A percentile compares a stretch with the other conserved stretches of the same genome.
phyloP scores from a whole-genome alignment of 768 basidiomycete species.

The Boletus vinaceobasis region DNA sequence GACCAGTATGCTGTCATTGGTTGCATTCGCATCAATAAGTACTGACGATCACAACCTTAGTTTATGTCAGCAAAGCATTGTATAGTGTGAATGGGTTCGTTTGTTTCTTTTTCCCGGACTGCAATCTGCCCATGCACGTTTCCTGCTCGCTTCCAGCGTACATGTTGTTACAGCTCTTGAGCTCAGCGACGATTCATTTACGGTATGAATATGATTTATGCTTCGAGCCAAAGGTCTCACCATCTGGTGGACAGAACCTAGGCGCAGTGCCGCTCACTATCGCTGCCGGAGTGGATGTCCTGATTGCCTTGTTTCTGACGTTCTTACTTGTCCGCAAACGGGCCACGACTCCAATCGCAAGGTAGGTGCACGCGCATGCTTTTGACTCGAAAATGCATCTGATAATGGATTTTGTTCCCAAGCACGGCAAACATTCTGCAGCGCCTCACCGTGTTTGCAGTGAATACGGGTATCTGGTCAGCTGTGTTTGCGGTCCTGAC shows the following conservation, averaged over 20 bases:
- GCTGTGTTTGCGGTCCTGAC: constrained; percentile 47
- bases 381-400: background rate
- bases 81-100: background rate
- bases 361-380: background rate
- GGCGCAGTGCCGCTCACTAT: background rate
- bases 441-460: constrained; percentile 6
- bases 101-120: background rate
- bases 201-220: background rate
- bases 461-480: constrained; percentile 39
- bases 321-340: background rate
- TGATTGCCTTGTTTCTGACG: constrained; percentile 4
- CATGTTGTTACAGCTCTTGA: background rate
- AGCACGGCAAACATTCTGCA: constrained; percentile 10
- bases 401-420: background rate
- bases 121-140: background rate
- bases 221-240: background rate
- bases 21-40: background rate
- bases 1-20: background rate
- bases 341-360: background rate
- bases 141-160: background rate
- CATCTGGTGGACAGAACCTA: background rate
- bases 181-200: background rate
- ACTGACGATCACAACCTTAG: background rate
- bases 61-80: background rate
- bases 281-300: background rate